Evolutionary conservation across 495 filamentous ascomycete species (phyloP).

Genomic region (Annulohypoxylon nitens): DNA sequence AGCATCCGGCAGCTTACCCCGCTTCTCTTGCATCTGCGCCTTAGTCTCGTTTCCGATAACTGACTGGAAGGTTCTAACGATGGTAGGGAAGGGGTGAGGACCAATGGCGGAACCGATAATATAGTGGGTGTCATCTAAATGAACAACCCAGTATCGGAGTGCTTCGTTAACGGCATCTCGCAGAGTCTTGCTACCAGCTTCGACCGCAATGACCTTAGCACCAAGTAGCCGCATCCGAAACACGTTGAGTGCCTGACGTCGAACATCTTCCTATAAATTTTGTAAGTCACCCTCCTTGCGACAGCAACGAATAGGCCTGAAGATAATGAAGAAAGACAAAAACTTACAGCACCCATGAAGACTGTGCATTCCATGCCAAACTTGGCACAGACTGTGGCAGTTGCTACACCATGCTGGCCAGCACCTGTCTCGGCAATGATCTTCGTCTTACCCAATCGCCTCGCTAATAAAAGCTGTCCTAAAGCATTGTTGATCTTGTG

Average conservation of each 20-base stretch:
- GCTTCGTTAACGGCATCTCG: conserved; percentile 98
- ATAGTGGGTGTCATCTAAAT: conserved; percentile 92
- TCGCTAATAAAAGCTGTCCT: conserved; percentile 87
- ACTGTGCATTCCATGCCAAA: conserved; percentile 96
- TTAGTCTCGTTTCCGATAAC: conserved; percentile 95
- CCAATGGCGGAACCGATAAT: conserved; percentile 96
- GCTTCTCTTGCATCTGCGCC: conserved; percentile 81
- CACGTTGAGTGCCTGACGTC: conserved; percentile 93
- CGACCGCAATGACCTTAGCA: conserved; percentile 86
- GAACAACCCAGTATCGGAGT: conserved; percentile 86
- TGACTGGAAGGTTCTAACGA: conserved; percentile 94
- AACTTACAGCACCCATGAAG: conserved; percentile 85
- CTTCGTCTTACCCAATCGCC: conserved; percentile 85
- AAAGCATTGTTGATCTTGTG: conserved; percentile 99
- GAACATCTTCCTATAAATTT: conserved; percentile 77
- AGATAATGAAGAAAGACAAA: conserved; percentile 33
- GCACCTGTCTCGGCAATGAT: conserved; percentile 97
- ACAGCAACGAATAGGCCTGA: not conserved
- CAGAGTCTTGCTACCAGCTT: conserved; percentile 85
- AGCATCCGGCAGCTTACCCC: conserved; percentile 91
- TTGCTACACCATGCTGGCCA: conserved; percentile 96
- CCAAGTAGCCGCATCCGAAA: conserved; percentile 97
- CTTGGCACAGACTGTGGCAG: conserved; percentile 94
- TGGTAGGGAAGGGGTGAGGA: conserved; percentile 94
- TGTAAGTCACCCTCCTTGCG: conserved; percentile 30